Evolutionary conservation across 139 green algal genomes (phyloP), one percentile per base, ranked within the genome.

Genomic region (Protoeuglena noctilucae): DNA sequence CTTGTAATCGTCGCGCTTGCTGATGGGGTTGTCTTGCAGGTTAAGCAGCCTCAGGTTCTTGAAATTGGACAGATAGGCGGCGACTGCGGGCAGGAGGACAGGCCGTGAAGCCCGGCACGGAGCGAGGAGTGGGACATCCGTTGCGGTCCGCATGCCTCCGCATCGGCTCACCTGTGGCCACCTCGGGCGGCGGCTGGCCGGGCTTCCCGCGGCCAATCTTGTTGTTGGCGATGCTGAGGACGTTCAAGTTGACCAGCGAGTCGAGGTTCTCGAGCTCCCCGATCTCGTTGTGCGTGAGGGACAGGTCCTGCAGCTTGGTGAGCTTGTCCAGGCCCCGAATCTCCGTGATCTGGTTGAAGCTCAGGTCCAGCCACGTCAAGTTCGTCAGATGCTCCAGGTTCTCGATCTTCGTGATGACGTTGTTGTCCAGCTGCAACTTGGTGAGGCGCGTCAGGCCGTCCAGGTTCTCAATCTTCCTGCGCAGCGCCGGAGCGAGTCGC

Each of bases 351-450:
- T 74, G 70, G 60, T 93, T 93, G 76, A 93, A 93, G 28, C 75
- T 87, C 19, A 93, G 67, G 66, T 90, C 80, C 29, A 89, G 73
- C 72, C 76, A 85, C 3, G 68, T 80, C n/a, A 88, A 56, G 53
- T 70, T 74, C 17, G 84, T 76, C 68, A 89, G 31, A 58, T 87
- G 77, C 5, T 41, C 67, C 2, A 93, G 47, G 47, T 85, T 85
- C 47, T 88, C 72, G 40, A 93, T 85, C 25, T 63, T 78, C 1
- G 48, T 56, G 24, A 89, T 79, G 19, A 70, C 56, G 62, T 93
- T 93, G 71, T 89, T 89, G 67, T 93, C 83, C 53, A 93, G 64
- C 67, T 87, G 76, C 28, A 93, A 72, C 64, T 87, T 88, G 1
- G 63, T 77, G 5, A 93, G 65, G 22, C 57, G 72, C 26, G 77